Evolutionary conservation across 371 early-diverging fungal species (phyloP), one percentile per base, ranked within the genome.

Genomic region (Actinomortierella ambigua): DNA sequence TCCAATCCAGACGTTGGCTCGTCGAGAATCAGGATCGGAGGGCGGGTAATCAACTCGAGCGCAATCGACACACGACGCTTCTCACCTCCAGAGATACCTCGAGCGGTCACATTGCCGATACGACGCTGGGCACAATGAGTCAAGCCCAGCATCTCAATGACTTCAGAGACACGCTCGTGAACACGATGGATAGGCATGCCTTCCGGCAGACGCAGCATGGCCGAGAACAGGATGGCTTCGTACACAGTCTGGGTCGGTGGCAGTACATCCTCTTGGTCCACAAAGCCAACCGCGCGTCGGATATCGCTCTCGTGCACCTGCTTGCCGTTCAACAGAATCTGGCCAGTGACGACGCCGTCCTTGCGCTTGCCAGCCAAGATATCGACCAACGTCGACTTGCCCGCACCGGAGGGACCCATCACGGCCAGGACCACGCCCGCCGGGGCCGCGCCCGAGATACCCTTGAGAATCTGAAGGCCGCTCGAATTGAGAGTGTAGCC

Each of bases 1-100:
- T 98, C 98, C 41, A 98, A 66, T 7, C 98, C 96, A 56, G 90
- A 90, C 0, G 95, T 95, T 1, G 95, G 94, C 76, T 97, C 98
- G 69, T 98, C 98, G 69, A 96, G 75, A 65, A 96, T 93, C 59
- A 97, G 68, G 44, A 95, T 83, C 3, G 89, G 87, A 1, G 98
- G 93, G 34, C 93, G 90, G 2, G 93, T 89, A 5, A 97, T 86
- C 22, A 95, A 79, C 57, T 97, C 95, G 68, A 89, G 87, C 9
- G 92, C 95, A 58, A 94, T 92, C 20, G 91, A 85, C 0, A 91
- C 88, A 59, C 97, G 83, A 71, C 95, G 91, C 59, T 89, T 79
- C 68, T 88, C 95, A 54, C 95, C 95, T 50, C 89, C 96, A 59
- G 88, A 88, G 23, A 94, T 86, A 17, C 93, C 93, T 53, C 93